Evolutionary conservation across 768 basidiomycete genomes (phyloP), one percentile per base, ranked within the genome.

Genomic region (Rhizopogon salebrosus): DNA sequence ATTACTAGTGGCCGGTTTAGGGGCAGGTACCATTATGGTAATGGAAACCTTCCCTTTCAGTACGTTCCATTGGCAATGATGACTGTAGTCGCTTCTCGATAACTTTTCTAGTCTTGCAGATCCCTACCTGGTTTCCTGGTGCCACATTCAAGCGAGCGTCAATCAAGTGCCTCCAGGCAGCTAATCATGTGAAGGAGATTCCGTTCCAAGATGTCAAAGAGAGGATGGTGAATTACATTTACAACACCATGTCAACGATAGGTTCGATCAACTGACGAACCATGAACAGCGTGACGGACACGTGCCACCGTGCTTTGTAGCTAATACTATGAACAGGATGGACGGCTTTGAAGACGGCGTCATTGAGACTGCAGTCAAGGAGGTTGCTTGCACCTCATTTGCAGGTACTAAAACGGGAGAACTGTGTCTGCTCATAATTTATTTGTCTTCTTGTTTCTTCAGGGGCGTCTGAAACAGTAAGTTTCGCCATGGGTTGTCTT

Each of bases 141-240:
- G 29, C 31, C 8, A 62, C 62, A 9, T 57, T 62, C 38, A 58
- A 60, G 39, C 53, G 56, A 1, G 63, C 64, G 48, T 61, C 63
- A 4, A 53, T 49, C 6, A 42, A 24, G 34, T 42, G 59, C 23
- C 56, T 37, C n/a, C 24, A 39, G 14, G 60, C 57, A 48, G 49
- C n/a, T n/a, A n/a, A n/a, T n/a, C n/a, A n/a, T n/a, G n/a, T n/a
- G n/a, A n/a, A n/a, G n/a, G n/a, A n/a, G n/a, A n/a, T n/a, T n/a
- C n/a, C n/a, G n/a, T n/a, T n/a, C n/a, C n/a, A 36, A 14, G 55
- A 66, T 58, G 65, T 35, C 18, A 37, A 62, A 8, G 60, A 63
- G 34, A 54, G 41, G 46, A 61, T 67, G 52, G 65, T 63, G 6
- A 14, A 13, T 31, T 11, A 31, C 9, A 10, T 13, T 1, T n/a